A percentile compares a stretch with the other conserved stretches of the same genome.
Conservation (phyloP, 306 rosid genomes). For the Purshia tridentata region DNA sequence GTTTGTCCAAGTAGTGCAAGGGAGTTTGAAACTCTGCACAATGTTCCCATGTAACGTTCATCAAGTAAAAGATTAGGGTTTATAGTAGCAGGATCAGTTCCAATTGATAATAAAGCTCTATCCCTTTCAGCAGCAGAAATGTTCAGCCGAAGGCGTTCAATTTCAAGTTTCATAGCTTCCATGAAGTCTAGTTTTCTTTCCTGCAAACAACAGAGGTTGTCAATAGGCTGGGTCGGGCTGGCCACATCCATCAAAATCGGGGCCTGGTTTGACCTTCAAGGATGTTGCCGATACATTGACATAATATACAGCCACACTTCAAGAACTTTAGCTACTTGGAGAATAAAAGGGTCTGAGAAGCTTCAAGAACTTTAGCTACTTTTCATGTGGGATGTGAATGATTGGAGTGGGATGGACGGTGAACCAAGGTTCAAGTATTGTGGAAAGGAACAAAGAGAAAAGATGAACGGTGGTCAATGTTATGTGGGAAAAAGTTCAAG, state of each 20-base stretch:
- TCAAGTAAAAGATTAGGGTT: constrained; percentile 82
- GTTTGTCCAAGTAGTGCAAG: constrained; percentile 88
- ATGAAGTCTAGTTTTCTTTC: constrained; percentile 57
- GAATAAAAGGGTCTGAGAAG: background rate
- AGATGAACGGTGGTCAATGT: too few species aligned
- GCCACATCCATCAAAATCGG: background rate
- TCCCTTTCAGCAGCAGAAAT: constrained; percentile 99
- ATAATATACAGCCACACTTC: background rate
- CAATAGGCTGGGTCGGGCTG: background rate
- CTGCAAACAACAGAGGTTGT: constrained; percentile 39
- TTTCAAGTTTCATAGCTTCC: constrained; percentile 95
- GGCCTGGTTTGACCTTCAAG: background rate
- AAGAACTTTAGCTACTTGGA: background rate
- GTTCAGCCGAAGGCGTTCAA: constrained; percentile 80
- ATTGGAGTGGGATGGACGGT: too few species aligned
- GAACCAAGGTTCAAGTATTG: too few species aligned
- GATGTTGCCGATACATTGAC: background rate
- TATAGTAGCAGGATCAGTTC: constrained; percentile 79
- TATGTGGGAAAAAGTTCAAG: too few species aligned
- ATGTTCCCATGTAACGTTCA: constrained; percentile 65
- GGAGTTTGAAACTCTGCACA: constrained; percentile 71
- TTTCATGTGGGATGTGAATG: too few species aligned
- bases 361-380: too few species aligned
- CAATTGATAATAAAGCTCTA: constrained; percentile 73
- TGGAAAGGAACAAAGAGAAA: too few species aligned